Evolutionary conservation across 305 asterid genomes (phyloP).

Genomic region (Salvia sclarea): DNA sequence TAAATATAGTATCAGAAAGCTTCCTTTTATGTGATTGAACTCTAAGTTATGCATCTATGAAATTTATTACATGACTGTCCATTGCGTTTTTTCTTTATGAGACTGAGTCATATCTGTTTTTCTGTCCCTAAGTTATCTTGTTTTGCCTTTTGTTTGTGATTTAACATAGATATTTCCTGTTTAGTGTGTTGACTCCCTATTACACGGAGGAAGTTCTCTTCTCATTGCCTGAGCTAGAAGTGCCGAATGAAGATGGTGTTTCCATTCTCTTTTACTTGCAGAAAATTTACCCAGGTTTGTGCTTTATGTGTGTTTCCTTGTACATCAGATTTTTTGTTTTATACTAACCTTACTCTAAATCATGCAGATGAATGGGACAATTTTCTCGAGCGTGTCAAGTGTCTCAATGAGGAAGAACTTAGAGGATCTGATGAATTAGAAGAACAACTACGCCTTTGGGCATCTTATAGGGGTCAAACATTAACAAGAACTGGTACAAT

Average conservation of each 20-base stretch:
- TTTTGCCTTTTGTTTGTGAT: constrained; percentile 2
- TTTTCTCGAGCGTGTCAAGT: constrained; percentile 84
- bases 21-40: neutral
- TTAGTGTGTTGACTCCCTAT: constrained; percentile 84
- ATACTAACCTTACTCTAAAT: constrained; percentile 28
- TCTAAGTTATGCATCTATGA: constrained; percentile 6
- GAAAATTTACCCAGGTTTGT: constrained; percentile 94
- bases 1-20: neutral
- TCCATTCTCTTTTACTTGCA: constrained; percentile 95
- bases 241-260: constrained; percentile 95
- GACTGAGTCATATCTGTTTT: neutral
- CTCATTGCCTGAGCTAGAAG: constrained; percentile 91
- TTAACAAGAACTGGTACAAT: constrained; percentile 88
- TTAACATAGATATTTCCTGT: constrained; percentile 25
- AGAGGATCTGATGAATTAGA: constrained; percentile 73
- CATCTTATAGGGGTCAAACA: constrained; percentile 96
- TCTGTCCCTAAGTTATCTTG: constrained; percentile 1
- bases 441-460: constrained; percentile 97
- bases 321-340: constrained; percentile 20
- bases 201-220: constrained; percentile 93
- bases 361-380: constrained; percentile 92
- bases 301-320: constrained; percentile 25
- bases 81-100: neutral
- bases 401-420: constrained; percentile 77
- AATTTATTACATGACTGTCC: neutral